Percentiles rank a stretch among this genome's conserved stretches.
Evolutionary conservation across 306 rosid genomes (phyloP).

Genomic region (Quercus robur): DNA sequence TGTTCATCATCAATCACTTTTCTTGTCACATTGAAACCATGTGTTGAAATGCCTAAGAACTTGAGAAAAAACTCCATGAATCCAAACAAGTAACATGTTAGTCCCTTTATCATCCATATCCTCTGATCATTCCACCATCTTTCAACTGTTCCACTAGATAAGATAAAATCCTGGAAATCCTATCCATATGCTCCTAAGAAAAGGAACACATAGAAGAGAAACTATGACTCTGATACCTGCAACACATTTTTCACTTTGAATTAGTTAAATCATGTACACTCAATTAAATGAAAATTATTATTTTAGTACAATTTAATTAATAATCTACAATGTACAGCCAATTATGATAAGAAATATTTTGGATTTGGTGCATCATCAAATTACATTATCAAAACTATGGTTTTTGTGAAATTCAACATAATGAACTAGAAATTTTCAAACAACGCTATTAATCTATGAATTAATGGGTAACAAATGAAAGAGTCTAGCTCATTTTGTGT

Average conservation of each 20-base stretch:
- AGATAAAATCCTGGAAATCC: slow-evolving; percentile 20
- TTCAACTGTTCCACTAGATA: slow-evolving; percentile 13
- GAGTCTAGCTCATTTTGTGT: too few relatives aligned
- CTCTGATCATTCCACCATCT: slow-evolving; percentile 55
- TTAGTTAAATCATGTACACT: background rate
- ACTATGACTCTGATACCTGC: slow-evolving; percentile 29
- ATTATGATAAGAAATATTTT: too few relatives aligned
- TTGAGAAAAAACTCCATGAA: slow-evolving; percentile 18
- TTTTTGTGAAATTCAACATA: too few relatives aligned
- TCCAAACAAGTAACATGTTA: slow-evolving; percentile 28
- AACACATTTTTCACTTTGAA: background rate
- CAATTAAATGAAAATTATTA: too few relatives aligned
- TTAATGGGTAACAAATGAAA: too few relatives aligned
- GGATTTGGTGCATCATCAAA: too few relatives aligned
- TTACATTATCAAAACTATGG: too few relatives aligned
- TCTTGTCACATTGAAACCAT: slow-evolving; percentile 34
- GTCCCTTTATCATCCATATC: slow-evolving; percentile 40
- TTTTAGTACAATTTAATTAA: too few relatives aligned
- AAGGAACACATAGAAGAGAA: slow-evolving; percentile 28
- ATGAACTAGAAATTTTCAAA: too few relatives aligned
- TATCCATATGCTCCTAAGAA: slow-evolving; percentile 32
- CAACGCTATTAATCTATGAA: too few relatives aligned
- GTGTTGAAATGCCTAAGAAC: slow-evolving; percentile 16
- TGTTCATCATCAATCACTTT: slow-evolving; percentile 32
- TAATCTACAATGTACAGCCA: too few relatives aligned